Percentiles rank a stretch among this genome's conserved stretches.
Conservation (phyloP, 805 yeast genomes). For the Lipomyces anomalus region DNA sequence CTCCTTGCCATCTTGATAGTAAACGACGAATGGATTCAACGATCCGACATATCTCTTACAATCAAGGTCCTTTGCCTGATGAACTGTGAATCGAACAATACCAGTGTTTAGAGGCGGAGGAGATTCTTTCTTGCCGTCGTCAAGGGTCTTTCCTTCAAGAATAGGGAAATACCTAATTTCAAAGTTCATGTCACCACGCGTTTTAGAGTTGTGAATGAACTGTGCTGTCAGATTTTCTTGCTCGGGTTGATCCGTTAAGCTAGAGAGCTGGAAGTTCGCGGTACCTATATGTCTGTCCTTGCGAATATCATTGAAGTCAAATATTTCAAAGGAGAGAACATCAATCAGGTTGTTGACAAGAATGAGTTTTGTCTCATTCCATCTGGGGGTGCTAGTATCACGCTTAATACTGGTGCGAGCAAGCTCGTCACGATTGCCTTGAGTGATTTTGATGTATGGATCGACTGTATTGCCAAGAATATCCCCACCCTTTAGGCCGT, state of each 20-base stretch:
- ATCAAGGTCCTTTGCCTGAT: constrained; percentile 54
- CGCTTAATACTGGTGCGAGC: constrained; percentile 64
- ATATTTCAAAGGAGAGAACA: constrained; percentile 65
- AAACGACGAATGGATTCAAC: constrained; percentile 61
- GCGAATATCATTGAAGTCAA: constrained; percentile 73
- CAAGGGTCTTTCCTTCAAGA: constrained; percentile 43
- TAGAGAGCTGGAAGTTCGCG: constrained; percentile 65
- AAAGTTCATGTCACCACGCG: constrained; percentile 67
- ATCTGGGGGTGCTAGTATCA: constrained; percentile 66
- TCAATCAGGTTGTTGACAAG: constrained; percentile 72
- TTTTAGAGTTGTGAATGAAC: constrained; percentile 74
- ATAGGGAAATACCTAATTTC: constrained; percentile 76
- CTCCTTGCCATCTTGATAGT: constrained; percentile 57
- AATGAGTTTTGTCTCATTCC: constrained; percentile 74
- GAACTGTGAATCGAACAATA: constrained; percentile 63
- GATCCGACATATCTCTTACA: constrained; percentile 38
- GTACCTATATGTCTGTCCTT: constrained; percentile 77
- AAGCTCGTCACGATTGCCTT: constrained; percentile 42
- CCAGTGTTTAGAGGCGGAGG: constrained; percentile 95
- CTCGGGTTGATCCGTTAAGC: constrained; percentile 45
- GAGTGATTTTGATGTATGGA: constrained; percentile 77
- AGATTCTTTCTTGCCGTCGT: constrained; percentile 78
- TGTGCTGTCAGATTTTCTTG: constrained; percentile 48
- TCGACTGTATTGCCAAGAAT: constrained; percentile 74
- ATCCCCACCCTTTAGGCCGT: constrained; percentile 61